A percentile compares a stretch with the other conserved stretches of the same genome.
Conservation (phyloP, 257 asterid species). For the Scutellaria baicalensis region DNA sequence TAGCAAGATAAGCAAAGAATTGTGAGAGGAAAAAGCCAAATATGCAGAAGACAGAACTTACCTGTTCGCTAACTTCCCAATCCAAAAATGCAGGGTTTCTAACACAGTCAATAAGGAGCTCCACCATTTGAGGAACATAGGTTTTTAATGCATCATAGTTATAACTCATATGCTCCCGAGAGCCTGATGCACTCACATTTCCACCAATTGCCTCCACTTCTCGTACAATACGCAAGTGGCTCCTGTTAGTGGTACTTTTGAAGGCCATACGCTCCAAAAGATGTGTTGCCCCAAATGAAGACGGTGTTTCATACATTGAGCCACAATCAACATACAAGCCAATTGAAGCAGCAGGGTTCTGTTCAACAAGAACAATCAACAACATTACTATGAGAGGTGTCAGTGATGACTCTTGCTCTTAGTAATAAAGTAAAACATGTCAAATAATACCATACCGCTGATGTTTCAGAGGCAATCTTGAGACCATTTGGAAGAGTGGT, state of each 20-base stretch:
- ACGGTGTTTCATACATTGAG: conserved; percentile 73
- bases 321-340: conserved; percentile 84
- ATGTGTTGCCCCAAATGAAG: conserved; percentile 61
- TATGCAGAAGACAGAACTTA: conserved; percentile 13
- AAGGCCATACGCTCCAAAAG: conserved; percentile 89
- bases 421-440: not conserved
- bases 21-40: not conserved
- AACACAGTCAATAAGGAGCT: conserved; percentile 66
- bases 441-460: conserved; percentile 42
- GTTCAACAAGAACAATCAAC: conserved; percentile 19
- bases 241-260: conserved; percentile 68
- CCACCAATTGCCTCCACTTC: conserved; percentile 96
- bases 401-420: not conserved
- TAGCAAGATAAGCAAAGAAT: not conserved
- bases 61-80: conserved; percentile 95
- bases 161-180: conserved; percentile 75
- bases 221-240: conserved; percentile 70
- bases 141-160: conserved; percentile 69
- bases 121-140: conserved; percentile 77
- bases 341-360: conserved; percentile 76
- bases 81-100: conserved; percentile 87
- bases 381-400: not conserved
- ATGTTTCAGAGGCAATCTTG: conserved; percentile 64
- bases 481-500: conserved; percentile 70
- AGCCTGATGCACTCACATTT: conserved; percentile 50